Evolutionary conservation across 805 yeast species (phyloP), one percentile per base, ranked within the genome.

Genomic region (Kuraishia molischiana): DNA sequence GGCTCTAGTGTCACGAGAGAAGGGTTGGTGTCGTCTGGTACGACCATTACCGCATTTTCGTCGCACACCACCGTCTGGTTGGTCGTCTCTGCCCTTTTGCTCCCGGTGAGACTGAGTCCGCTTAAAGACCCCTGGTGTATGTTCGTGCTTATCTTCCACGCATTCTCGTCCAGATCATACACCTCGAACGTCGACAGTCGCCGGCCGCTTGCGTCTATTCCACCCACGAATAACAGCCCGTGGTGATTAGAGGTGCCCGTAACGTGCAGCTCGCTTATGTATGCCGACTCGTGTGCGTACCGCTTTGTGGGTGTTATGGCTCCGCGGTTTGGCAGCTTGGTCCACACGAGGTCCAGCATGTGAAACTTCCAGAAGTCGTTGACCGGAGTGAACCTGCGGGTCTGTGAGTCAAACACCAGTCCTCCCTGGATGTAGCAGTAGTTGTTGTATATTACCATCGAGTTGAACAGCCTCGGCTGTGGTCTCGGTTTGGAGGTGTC

Each of bases 281-380:
- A 47, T 18, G 72, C 59, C 56, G 75, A 54, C 19, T 71, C 61
- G 49, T 77, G 85, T 41, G 71, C 69, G 49, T 59, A 80, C 39
- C 87, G 60, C 14, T 56, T 53, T 4, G 62, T 48, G 8, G 59
- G 49, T 8, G 26, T 8, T 8, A 11, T 11, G 31, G 31, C 6
- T 5, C 6, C 14, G 8, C 8, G 13, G 13, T 6, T 11, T 14
- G 31, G 31, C 13, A 28, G 17, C 17, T 28, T 64, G 1, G 51
- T 50, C 90, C 92, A 83, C 9, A 53, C 53, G 37, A 61, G 64
- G 3, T 69, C 58, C 29, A 63, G 66, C 30, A 78, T 53, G 51
- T 78, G 71, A 45, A 79, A 74, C 46, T 69, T 69, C 90, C 92
- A 84, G 19, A 80, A 54, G 46, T 84, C 92, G 47, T 78, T 78